A percentile compares a stretch with the other conserved stretches of the same genome.
These are phyloP conservation scores for Gracilaria gracilis DNA, from an alignment of 23 red algal genomes.

Conservation along the genomic window DNA sequence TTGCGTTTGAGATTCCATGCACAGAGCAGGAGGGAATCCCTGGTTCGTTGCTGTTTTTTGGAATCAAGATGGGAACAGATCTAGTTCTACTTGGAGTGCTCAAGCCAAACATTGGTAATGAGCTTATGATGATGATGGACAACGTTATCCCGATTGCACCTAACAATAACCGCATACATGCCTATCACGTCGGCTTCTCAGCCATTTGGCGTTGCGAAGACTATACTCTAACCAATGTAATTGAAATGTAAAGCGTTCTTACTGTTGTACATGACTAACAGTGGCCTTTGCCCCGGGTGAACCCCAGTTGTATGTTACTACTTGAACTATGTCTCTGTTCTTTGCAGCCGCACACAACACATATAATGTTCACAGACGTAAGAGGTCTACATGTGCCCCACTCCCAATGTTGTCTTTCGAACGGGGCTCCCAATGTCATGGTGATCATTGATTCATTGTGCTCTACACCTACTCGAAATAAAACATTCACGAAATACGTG, in stretches of 20 bases:
- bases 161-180: neutral
- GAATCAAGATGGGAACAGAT: slow-evolving; percentile 21
- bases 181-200: neutral
- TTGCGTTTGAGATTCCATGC: slow-evolving; percentile 75
- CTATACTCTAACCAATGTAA: neutral
- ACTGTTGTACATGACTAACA: neutral
- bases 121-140: slow-evolving; percentile 12
- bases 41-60: slow-evolving; percentile 59
- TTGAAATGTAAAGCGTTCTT: slow-evolving; percentile 1
- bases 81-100: slow-evolving; percentile 65
- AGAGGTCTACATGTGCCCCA: no score
- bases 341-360: neutral
- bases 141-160: neutral
- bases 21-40: slow-evolving; percentile 37
- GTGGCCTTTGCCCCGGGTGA: neutral
- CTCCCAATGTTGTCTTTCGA: no score
- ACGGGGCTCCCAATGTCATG: no score
- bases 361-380: neutral
- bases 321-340: neutral
- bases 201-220: neutral
- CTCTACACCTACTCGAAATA: no score
- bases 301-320: neutral
- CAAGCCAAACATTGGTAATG: slow-evolving; percentile 28
- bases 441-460: no score
- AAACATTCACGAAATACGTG: no score